phyloP scores from a whole-genome alignment of 2,329 filamentous ascomycete species.

The Cordyceps cateniannulata region DNA sequence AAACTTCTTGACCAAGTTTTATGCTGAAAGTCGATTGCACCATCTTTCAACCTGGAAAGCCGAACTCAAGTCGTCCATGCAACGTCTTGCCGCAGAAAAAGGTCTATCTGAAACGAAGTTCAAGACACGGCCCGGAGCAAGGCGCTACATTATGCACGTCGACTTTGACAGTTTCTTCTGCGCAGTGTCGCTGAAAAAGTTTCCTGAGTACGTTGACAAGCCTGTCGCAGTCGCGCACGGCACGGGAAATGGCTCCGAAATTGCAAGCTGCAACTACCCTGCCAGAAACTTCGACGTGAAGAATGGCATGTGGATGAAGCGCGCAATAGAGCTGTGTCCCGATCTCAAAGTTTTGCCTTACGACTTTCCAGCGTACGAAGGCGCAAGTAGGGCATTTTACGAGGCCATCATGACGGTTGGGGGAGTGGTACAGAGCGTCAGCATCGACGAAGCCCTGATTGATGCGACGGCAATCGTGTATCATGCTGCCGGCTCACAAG shows the following conservation, averaged over 20 bases:
- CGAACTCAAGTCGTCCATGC: conserved; percentile 82
- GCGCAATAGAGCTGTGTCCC: conserved; percentile 74
- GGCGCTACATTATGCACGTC: conserved; percentile 86
- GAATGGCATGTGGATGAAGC: conserved; percentile 99
- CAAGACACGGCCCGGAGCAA: conserved; percentile 53
- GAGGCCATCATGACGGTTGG: conserved; percentile 72
- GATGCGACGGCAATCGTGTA: conserved; percentile 72
- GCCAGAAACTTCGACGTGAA: conserved; percentile 82
- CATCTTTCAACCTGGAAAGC: conserved; percentile 97
- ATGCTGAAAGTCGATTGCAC: conserved; percentile 89
- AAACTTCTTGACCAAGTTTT: conserved; percentile 89
- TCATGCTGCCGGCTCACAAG: conserved; percentile 58
- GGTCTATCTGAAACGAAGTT: conserved; percentile 34
- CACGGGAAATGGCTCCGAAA: conserved; percentile 78
- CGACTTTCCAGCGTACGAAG: conserved; percentile 91
- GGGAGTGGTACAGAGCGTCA: conserved; percentile 89
- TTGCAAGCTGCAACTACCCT: conserved; percentile 94
- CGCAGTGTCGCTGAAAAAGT: conserved; percentile 74
- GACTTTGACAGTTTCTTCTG: conserved; percentile 99
- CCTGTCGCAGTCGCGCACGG: conserved; percentile 88
- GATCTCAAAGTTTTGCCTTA: conserved; percentile 88
- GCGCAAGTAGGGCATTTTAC: conserved; percentile 83
- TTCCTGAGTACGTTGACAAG: conserved; percentile 68
- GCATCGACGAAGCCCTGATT: conserved; percentile 88
- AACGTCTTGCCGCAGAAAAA: conserved; percentile 70